Evolutionary conservation across 768 basidiomycete genomes (phyloP).

Genomic region (Aureoboletus auriporus): DNA sequence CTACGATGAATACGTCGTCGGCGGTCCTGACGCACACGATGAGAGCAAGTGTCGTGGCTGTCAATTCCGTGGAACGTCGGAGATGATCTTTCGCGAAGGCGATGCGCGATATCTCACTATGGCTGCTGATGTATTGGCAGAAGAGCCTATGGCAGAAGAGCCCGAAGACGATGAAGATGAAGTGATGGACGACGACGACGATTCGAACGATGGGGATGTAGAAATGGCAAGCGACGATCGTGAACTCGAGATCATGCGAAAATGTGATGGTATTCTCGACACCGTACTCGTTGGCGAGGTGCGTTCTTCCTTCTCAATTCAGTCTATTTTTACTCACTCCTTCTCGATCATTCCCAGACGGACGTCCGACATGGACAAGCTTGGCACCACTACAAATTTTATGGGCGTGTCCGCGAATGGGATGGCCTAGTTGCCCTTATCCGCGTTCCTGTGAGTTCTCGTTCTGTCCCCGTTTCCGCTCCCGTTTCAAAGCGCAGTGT

Average conservation of each 20-base stretch:
- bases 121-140: slow-evolving; percentile 7
- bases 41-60: slow-evolving; percentile 35
- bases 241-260: slow-evolving; percentile 23
- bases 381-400: slow-evolving; percentile 45
- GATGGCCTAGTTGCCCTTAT: slow-evolving; percentile 57
- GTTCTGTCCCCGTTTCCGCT: background rate
- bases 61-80: slow-evolving; percentile 21
- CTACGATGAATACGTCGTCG: slow-evolving; percentile 42
- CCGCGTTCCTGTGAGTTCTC: slow-evolving; percentile 32
- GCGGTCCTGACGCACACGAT: slow-evolving; percentile 40
- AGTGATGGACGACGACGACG: slow-evolving; percentile 21
- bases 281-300: slow-evolving; percentile 61
- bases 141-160: slow-evolving; percentile 13
- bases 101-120: slow-evolving; percentile 21
- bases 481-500: background rate
- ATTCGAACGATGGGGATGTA: slow-evolving; percentile 18
- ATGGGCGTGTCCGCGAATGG: slow-evolving; percentile 55
- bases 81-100: slow-evolving; percentile 27
- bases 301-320: slow-evolving; percentile 7
- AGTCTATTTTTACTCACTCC: background rate
- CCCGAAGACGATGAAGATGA: slow-evolving; percentile 28
- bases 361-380: slow-evolving; percentile 44
- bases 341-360: slow-evolving; percentile 34
- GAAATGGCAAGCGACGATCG: slow-evolving; percentile 23
- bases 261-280: slow-evolving; percentile 56